Conservation (phyloP, 1,139 yeast species). For the Magnusiomyces clavatus region DNA sequence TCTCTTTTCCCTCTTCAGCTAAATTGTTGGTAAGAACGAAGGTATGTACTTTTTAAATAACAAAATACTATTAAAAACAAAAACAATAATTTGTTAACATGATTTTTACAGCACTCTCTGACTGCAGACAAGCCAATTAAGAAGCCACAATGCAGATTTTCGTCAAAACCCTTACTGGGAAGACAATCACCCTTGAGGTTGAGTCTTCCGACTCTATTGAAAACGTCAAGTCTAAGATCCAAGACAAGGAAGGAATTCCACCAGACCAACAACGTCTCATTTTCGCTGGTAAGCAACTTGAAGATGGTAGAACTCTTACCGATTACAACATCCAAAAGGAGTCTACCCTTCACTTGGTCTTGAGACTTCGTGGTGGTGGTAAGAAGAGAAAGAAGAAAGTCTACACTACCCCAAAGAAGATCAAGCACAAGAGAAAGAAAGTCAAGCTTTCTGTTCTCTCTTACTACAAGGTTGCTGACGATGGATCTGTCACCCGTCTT, state of each 20-base stretch:
- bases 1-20: conserved; percentile 11
- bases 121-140: conserved; percentile 30
- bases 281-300: conserved; percentile 99
- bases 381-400: conserved; percentile 99
- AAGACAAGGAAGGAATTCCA: conserved; percentile 99
- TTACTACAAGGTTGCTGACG: conserved; percentile 98
- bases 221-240: conserved; percentile 98
- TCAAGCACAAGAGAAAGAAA: conserved; percentile 99
- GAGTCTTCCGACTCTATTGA: conserved; percentile 99
- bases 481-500: conserved; percentile 97
- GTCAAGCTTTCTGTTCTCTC: conserved; percentile 98
- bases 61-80: neutral
- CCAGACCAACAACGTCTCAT: conserved; percentile 99
- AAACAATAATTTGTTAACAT: neutral
- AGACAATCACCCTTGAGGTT: conserved; percentile 98
- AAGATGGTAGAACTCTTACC: conserved; percentile 97
- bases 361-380: conserved; percentile 99
- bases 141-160: conserved; percentile 74
- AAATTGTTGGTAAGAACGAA: conserved; percentile 18
- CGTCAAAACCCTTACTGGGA: conserved; percentile 98
- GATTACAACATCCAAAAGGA: conserved; percentile 99
- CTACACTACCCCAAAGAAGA: conserved; percentile 99
- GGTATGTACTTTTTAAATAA: conserved; percentile 14
- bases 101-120: conserved; percentile 10
- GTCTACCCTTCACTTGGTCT: conserved; percentile 94